Conservation (phyloP, 2,329 filamentous ascomycete genomes). For the Hypoxylon sp. region DNA sequence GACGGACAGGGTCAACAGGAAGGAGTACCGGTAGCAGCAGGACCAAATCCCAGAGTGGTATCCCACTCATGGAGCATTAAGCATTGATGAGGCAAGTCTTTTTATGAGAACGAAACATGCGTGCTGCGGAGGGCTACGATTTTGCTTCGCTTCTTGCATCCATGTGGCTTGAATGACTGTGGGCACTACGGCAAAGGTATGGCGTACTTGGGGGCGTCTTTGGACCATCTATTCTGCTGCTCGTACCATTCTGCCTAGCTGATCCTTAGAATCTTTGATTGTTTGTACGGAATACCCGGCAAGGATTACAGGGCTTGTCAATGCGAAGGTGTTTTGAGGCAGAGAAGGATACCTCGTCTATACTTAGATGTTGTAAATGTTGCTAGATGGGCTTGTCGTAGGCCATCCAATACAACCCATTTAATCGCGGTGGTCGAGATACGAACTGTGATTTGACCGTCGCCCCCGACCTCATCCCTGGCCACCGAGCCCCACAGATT, state of each 20-base stretch:
- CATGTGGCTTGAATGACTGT: conserved; percentile 25
- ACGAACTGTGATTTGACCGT: neutral
- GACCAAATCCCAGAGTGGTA: conserved; percentile 42
- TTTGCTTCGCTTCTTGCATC: conserved; percentile 6
- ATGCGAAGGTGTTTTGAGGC: neutral
- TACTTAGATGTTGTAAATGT: too few species aligned
- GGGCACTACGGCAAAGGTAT: conserved; percentile 1
- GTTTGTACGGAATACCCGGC: neutral
- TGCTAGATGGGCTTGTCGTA: too few species aligned
- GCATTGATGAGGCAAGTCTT: conserved; percentile 9
- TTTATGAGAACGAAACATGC: neutral
- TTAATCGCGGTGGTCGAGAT: neutral
- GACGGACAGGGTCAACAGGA: conserved; percentile 2
- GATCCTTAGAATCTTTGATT: neutral
- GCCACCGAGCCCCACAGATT: too few species aligned
- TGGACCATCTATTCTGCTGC: neutral
- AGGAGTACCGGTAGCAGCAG: conserved; percentile 22
- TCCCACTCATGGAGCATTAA: conserved; percentile 51
- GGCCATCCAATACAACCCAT: neutral
- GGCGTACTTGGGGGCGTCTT: conserved; percentile 19
- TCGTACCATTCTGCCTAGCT: neutral
- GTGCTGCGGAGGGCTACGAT: neutral
- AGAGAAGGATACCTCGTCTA: neutral
- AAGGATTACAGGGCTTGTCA: neutral
- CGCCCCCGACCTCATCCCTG: too few species aligned